Base-by-base conservation (phyloP, 331 rosid genomes). In the Rosa hybrid region DNA sequence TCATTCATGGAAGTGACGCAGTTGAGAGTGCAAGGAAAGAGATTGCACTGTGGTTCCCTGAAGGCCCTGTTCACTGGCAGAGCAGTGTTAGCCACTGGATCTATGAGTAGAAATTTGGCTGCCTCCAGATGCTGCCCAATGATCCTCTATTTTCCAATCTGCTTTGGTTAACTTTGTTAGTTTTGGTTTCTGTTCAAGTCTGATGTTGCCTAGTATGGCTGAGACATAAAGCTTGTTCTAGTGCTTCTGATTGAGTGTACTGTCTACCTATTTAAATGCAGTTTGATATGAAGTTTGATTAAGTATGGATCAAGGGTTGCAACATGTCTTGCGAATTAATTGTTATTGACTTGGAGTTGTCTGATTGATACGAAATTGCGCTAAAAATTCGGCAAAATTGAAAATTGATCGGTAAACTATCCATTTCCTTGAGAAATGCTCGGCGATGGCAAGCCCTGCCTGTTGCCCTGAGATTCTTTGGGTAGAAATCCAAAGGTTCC, bases 1-100 rank as follows among this genome's bases (percentile, higher is more conserved):
- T 95, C 50, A 93, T 93, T 79, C 99, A 95, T 81, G 99, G 99
- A 89, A 95, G 98, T 46, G 99, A 95, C 73, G 82, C 98, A 0
- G 91, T 87, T 41, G 99, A 95, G 83, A 90, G 94, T 72, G 98
- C 94, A 5, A 68, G 41, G 81, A 95, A 93, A 85, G 99, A 95
- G 84, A 93, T 95, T 70, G 96, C 90, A 12, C 81, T 95, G 65
- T 95, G 99, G 99, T 95, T 95, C 86, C 92, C 97, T 1, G 97
- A 95, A 5, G 98, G 98, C 20, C 85, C 92, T 34, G 90, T 83
- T 13, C 8, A 41, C 81, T 95, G 97, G 98, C 84, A 88, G 89
- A 90, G 99, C 91, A 83, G 90, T 81, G 83, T 81, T 53, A 96
- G 86, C 88, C 68, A 81, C 0, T 95, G 99, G 99, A 89, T 95